phyloP scores from a whole-genome alignment of 208 protist genomes.

The Leishmania tropica region DNA sequence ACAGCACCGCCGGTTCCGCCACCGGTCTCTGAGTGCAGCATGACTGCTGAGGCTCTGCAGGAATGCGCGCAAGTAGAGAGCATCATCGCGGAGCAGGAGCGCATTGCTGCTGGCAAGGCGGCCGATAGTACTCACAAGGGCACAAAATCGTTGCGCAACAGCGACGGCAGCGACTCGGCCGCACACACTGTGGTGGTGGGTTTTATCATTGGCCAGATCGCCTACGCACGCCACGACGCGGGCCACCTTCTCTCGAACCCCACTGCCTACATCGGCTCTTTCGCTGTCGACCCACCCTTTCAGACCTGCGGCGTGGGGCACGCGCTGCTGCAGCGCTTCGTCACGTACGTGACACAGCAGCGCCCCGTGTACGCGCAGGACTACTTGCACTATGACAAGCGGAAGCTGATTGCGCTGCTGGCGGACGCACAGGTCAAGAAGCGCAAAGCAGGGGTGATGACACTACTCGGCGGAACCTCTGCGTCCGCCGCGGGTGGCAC shows the following conservation, averaged over 20 bases:
- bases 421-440: slow-evolving; percentile 23
- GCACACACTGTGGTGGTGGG: slow-evolving; percentile 54
- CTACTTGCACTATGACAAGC: slow-evolving; percentile 62
- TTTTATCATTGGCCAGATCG: slow-evolving; percentile 62
- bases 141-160: not conserved
- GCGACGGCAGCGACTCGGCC: not conserved
- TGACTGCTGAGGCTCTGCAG: slow-evolving; percentile 12
- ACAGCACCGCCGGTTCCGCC: slow-evolving; percentile 1
- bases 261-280: slow-evolving; percentile 69
- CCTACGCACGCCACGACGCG: slow-evolving; percentile 39
- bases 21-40: slow-evolving; percentile 16
- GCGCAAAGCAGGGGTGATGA: slow-evolving; percentile 1
- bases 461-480: not conserved
- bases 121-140: not conserved
- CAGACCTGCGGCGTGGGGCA: slow-evolving; percentile 66
- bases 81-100: slow-evolving; percentile 32
- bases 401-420: slow-evolving; percentile 31
- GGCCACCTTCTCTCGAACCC: slow-evolving; percentile 64
- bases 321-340: slow-evolving; percentile 53
- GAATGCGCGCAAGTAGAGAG: slow-evolving; percentile 15
- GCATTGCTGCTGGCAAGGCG: slow-evolving; percentile 12
- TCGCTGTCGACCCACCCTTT: slow-evolving; percentile 59
- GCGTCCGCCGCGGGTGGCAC: not conserved
- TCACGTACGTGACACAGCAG: slow-evolving; percentile 51
- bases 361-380: slow-evolving; percentile 51